Base-by-base conservation (phyloP, 805 yeast species). In the Ogataea salicorniae region DNA sequence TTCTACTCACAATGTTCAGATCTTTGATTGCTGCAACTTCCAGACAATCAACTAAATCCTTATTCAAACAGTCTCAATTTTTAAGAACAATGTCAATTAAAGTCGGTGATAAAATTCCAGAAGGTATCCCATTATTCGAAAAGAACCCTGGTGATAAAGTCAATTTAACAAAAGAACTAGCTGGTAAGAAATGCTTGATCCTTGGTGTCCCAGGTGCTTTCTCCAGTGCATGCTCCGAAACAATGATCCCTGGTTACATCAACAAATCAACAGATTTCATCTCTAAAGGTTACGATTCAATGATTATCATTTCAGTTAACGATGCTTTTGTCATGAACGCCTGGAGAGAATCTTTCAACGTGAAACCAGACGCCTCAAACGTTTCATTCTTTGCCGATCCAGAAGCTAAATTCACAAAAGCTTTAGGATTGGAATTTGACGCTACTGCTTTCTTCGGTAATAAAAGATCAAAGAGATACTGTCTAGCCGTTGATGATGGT, bases 301-400 rank as follows among this genome's bases (percentile, higher is more conserved):
- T 89, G 44, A 80, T 74, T 58, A 79, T 90, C 39, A 79, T 90
- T 34, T 75, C 94, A 17, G 96, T 87, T 42, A 90, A 90, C 66
- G 97, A 90, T 63, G 77, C 94, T 3, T 90, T 90, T 65, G 96
- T 89, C 43, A 79, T 83, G 60, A 77, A 79, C 57, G 91, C 94
- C 0, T 90, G 96, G 95, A 80, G 78, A 39, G 76, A 81, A 47
- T 59, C 69, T 18, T 59, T 76, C 35, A 58, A 63, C 20, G 56
- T 63, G 14, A 52, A 53, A 38, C 48, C 57, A 3, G 59, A 53
- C 34, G 39, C 43, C 13, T 43, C 54, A 5, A 53, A 52, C 39
- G 52, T 61, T 26, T 53, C 56, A 9, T 78, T 85, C 63, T 72
- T 89, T 54, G 88, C 95, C 38, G 97, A 90, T 66, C 83, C 94